Percentiles rank a stretch among this genome's conserved stretches.
These are phyloP conservation scores for Trichoderma pleuroti DNA, from an alignment of 2,329 filamentous ascomycete genomes.

Conservation along the genomic window DNA sequence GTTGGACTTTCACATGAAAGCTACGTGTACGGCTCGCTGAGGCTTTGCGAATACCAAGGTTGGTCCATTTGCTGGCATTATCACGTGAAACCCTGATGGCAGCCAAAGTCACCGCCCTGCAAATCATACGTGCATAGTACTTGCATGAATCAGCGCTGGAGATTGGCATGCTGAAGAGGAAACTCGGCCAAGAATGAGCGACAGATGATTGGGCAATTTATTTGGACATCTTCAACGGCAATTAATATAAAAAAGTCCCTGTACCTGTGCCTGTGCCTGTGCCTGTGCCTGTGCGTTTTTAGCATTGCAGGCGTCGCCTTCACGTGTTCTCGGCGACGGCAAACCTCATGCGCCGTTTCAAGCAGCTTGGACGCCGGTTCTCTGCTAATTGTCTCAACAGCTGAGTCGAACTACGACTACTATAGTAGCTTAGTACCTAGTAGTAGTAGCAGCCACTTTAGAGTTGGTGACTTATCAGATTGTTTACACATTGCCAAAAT, in stretches of 20 bases:
- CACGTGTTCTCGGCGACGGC: background rate
- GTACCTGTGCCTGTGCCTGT: background rate
- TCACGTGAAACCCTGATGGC: background rate
- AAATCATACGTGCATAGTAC: slow-evolving; percentile 11
- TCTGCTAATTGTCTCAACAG: background rate
- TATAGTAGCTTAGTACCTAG: no score
- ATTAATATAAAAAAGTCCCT: background rate
- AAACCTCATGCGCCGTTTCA: background rate
- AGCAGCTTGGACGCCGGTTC: background rate
- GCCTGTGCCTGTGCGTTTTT: background rate
- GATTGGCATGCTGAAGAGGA: background rate
- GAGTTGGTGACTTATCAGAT: background rate
- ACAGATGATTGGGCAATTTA: background rate
- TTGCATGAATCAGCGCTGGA: background rate
- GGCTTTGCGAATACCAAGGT: background rate
- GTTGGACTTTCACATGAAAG: slow-evolving; percentile 17
- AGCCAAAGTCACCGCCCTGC: slow-evolving; percentile 10
- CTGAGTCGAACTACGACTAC: background rate
- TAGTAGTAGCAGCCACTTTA: background rate
- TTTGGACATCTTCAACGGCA: background rate
- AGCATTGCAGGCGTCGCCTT: background rate
- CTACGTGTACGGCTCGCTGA: background rate
- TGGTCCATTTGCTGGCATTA: background rate
- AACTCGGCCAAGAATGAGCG: background rate
- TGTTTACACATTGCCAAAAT: background rate